Evolutionary conservation across 176 grass and related monocot genomes (phyloP), one percentile per base, ranked within the genome.

Genomic region (Musa itinerans): DNA sequence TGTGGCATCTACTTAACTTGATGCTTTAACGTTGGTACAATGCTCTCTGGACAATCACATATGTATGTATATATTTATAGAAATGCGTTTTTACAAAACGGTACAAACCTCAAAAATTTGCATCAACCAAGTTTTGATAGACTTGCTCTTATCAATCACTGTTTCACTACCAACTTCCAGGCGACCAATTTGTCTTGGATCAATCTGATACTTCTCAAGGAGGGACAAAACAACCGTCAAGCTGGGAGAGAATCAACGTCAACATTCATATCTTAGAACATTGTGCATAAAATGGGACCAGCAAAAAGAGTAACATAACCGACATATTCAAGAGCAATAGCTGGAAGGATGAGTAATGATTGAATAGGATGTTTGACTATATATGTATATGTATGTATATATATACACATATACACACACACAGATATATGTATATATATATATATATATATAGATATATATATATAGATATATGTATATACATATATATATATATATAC

Each of bases 141-240:
- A 92, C 74, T 96, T 92, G 83, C 92, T 96, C 83, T 92, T 92
- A 83, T 99, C 95, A 80, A 99, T 99, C 52, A 99, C 95, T 34
- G 90, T 94, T 78, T 99, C 95, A 76, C 84, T 99, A 17, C 95
- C 95, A 76, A 99, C 95, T 92, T 99, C 95, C 68, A 99, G 83
- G 13, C 88, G 90, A n/a, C 95, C 90, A 62, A 99, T 99, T 74
- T 78, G 51, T 62, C 81, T 94, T 54, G 90, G 90, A 79, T 99
- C 90, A 50, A 99, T 86, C 65, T 86, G 81, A 53, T 94, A 94
- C 0, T 94, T 94, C 72, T 94, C 74, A 34, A 99, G 82, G 72
- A 99, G 95, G 10, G 90, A 86, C 20, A 78, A 91, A 71, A 87
- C 83, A 71, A 84, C 85, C 78, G 92, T 92, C 86, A 99, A 79